Evolutionary conservation across 305 asterid species (phyloP).

Genomic region (Lippia alba): DNA sequence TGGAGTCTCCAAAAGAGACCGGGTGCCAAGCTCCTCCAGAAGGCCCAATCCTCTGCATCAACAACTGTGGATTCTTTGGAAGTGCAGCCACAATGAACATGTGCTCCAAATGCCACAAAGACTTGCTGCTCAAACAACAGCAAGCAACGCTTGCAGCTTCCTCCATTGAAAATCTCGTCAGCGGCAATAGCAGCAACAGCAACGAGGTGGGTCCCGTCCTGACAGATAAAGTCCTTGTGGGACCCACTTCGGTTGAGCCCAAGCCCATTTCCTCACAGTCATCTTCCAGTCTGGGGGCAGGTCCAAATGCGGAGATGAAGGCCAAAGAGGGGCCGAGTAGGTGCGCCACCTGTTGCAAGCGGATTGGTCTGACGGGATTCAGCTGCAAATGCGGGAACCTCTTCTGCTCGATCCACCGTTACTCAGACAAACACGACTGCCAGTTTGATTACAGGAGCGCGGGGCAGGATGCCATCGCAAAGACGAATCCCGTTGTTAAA

Average conservation of each 20-base stretch:
- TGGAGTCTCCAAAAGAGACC: slow-evolving; percentile 68
- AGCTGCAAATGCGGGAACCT: slow-evolving; percentile 66
- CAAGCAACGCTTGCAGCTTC: slow-evolving; percentile 57
- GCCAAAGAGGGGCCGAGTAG: slow-evolving; percentile 54
- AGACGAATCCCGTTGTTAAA: slow-evolving; percentile 55
- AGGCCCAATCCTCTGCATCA: slow-evolving; percentile 63
- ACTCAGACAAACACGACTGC: slow-evolving; percentile 68
- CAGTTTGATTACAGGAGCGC: slow-evolving; percentile 60
- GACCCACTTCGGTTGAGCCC: slow-evolving; percentile 35
- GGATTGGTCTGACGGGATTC: slow-evolving; percentile 71
- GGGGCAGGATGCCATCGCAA: slow-evolving; percentile 63
- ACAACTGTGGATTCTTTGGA: slow-evolving; percentile 74
- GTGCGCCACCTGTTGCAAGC: slow-evolving; percentile 61
- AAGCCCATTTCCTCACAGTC: slow-evolving; percentile 36
- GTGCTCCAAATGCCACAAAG: slow-evolving; percentile 78
- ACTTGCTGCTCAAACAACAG: slow-evolving; percentile 52
- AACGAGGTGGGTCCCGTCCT: slow-evolving; percentile 34
- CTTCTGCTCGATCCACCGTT: slow-evolving; percentile 62
- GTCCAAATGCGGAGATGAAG: slow-evolving; percentile 42
- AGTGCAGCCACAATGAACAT: slow-evolving; percentile 68
- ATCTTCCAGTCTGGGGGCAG: slow-evolving; percentile 28
- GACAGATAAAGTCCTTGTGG: slow-evolving; percentile 22
- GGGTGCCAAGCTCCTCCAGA: slow-evolving; percentile 62
- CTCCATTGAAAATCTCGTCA: slow-evolving; percentile 63
- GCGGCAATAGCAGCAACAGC: slow-evolving; percentile 41